A percentile compares a stretch with the other conserved stretches of the same genome.
phyloP scores from a whole-genome alignment of 148 eudicot species.

The Euryodendron excelsum region DNA sequence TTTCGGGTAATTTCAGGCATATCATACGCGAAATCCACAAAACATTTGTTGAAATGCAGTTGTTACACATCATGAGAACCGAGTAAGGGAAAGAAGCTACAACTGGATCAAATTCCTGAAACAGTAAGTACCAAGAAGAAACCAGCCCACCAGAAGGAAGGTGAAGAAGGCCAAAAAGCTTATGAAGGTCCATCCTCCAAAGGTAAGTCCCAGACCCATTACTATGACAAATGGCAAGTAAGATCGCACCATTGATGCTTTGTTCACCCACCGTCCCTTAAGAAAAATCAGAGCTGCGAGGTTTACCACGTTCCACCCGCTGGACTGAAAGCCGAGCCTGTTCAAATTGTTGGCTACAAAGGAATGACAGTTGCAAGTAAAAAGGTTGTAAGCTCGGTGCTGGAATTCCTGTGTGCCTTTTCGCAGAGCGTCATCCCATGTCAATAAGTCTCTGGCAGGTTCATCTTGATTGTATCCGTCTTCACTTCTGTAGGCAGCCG shows the following conservation, averaged over 20 bases:
- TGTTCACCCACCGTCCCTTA: conserved; percentile 78
- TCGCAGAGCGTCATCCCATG: conserved; percentile 71
- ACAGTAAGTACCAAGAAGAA: conserved; percentile 77
- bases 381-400: conserved; percentile 69
- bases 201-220: conserved; percentile 46
- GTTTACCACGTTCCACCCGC: conserved; percentile 88
- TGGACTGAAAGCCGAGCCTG: conserved; percentile 57
- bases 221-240: conserved; percentile 57
- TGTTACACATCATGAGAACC: neutral
- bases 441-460: conserved; percentile 29
- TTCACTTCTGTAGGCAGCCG: conserved; percentile 27
- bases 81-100: conserved; percentile 26
- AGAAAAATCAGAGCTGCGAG: conserved; percentile 62
- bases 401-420: conserved; percentile 83
- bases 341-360: conserved; percentile 83
- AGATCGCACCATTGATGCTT: conserved; percentile 47
- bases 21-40: neutral
- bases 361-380: conserved; percentile 96
- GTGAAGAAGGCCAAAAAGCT: conserved; percentile 53
- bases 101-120: conserved; percentile 64
- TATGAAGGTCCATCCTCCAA: conserved; percentile 74
- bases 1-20: neutral
- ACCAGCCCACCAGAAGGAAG: conserved; percentile 74
- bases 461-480: conserved; percentile 29
- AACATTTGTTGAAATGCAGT: neutral